Evolutionary conservation across 2,329 filamentous ascomycete species (phyloP).

Genomic region (Helotiales sp.): DNA sequence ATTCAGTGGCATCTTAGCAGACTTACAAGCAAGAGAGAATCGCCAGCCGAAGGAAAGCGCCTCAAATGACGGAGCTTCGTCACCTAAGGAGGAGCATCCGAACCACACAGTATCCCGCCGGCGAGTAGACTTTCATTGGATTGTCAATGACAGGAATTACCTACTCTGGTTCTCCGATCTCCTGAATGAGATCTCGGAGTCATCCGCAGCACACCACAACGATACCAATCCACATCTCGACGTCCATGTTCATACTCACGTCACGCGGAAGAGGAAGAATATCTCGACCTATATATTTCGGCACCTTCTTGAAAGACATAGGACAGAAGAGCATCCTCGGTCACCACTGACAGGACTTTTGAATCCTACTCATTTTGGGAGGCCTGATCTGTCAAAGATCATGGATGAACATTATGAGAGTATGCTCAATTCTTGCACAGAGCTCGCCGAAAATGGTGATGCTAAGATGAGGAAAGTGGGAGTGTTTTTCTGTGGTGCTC

Average conservation of each 20-base stretch:
- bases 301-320: slow-evolving; percentile 56
- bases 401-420: slow-evolving; percentile 55
- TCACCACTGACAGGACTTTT: slow-evolving; percentile 54
- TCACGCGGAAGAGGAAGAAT: slow-evolving; percentile 54
- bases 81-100: too few species aligned
- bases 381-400: slow-evolving; percentile 54
- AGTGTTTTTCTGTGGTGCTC: slow-evolving; percentile 57
- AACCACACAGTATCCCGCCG: slow-evolving; percentile 28
- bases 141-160: slow-evolving; percentile 56
- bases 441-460: slow-evolving; percentile 7
- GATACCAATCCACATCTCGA: slow-evolving; percentile 43
- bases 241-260: slow-evolving; percentile 55
- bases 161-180: slow-evolving; percentile 58
- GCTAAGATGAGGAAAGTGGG: slow-evolving; percentile 42
- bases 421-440: slow-evolving; percentile 39
- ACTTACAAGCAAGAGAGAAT: slow-evolving; percentile 50
- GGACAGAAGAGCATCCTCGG: slow-evolving; percentile 50
- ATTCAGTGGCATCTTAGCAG: slow-evolving; percentile 56
- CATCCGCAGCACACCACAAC: slow-evolving; percentile 41
- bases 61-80: not conserved
- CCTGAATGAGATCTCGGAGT: slow-evolving; percentile 48
- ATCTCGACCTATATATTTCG: slow-evolving; percentile 56
- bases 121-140: slow-evolving; percentile 61
- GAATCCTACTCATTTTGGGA: slow-evolving; percentile 53
- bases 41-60: slow-evolving; percentile 21